phyloP scores from a whole-genome alignment of 1,284 basidiomycete species.

The Heterobasidion annosum region DNA sequence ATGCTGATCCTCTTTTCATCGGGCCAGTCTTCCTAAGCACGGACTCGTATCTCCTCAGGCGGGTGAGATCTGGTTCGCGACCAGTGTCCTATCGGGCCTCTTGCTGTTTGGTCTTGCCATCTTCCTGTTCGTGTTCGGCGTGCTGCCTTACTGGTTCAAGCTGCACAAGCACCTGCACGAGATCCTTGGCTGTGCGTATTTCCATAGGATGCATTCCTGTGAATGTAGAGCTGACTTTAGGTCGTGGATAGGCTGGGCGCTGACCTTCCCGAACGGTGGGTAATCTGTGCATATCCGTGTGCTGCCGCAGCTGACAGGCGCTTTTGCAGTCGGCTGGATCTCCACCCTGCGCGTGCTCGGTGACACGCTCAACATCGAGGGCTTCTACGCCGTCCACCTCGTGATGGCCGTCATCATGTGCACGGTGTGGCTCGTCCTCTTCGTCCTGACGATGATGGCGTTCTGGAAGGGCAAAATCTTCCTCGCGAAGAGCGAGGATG shows the following conservation, averaged over 20 bases:
- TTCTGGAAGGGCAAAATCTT: slow-evolving; percentile 37
- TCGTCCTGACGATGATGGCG: slow-evolving; percentile 29
- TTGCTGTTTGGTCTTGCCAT: slow-evolving; percentile 38
- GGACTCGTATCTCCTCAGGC: slow-evolving; percentile 28
- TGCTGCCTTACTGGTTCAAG: slow-evolving; percentile 41
- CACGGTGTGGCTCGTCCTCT: slow-evolving; percentile 29
- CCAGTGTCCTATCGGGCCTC: slow-evolving; percentile 28
- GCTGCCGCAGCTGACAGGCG: background rate
- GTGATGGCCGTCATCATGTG: slow-evolving; percentile 29
- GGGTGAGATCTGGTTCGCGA: slow-evolving; percentile 39
- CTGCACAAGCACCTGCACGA: slow-evolving; percentile 36
- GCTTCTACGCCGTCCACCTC: slow-evolving; percentile 30
- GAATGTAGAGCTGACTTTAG: background rate
- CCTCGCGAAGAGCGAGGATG: slow-evolving; percentile 31
- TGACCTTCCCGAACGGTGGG: slow-evolving; percentile 40
- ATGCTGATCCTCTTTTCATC: too few relatives aligned
- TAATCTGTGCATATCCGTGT: background rate
- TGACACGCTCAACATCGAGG: slow-evolving; percentile 30
- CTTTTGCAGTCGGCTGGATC: slow-evolving; percentile 34
- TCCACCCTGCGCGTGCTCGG: slow-evolving; percentile 29
- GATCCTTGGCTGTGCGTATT: slow-evolving; percentile 35
- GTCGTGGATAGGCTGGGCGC: slow-evolving; percentile 27
- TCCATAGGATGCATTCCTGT: background rate
- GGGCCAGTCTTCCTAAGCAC: slow-evolving; percentile 25
- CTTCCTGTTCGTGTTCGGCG: slow-evolving; percentile 37